These are phyloP conservation scores for Oryza glaberrima DNA, from an alignment of 176 grass and related monocot species.

Conservation along the genomic window DNA sequence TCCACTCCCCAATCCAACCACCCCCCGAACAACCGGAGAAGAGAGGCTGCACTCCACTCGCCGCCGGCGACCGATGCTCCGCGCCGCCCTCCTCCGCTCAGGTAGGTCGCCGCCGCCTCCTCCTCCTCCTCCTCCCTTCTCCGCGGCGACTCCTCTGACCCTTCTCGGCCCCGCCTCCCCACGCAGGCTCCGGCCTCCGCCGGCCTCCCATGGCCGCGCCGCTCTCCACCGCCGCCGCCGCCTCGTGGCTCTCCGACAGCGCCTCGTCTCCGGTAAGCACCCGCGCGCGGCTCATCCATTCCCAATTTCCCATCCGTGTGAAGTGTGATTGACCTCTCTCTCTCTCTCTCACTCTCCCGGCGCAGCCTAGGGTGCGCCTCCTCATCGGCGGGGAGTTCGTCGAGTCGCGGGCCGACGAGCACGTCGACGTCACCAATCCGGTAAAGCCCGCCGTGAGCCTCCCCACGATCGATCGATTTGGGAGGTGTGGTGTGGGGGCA, in stretches of 20 bases:
- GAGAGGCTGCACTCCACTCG: too few relatives aligned
- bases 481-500: neutral
- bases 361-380: slow-evolving; percentile 72
- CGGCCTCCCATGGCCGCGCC: slow-evolving; percentile 49
- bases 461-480: neutral
- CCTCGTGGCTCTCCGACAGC: slow-evolving; percentile 50
- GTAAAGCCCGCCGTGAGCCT: slow-evolving; percentile 37
- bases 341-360: neutral
- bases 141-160: neutral
- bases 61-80: slow-evolving; percentile 37
- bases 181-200: slow-evolving; percentile 65
- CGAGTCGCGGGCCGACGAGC: slow-evolving; percentile 64
- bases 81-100: slow-evolving; percentile 49
- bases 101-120: neutral
- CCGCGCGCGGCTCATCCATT: neutral
- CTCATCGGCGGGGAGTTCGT: slow-evolving; percentile 91
- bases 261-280: slow-evolving; percentile 46
- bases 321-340: neutral
- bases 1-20: slow-evolving; percentile 11
- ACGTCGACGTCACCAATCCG: slow-evolving; percentile 85
- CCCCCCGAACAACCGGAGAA: neutral
- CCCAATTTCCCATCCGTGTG: too few relatives aligned
- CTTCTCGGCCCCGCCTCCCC: neutral
- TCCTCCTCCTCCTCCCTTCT: neutral
- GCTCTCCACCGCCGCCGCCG: slow-evolving; percentile 64